A percentile compares a stretch with the other conserved stretches of the same genome.
phyloP scores from a whole-genome alignment of 371 early-diverging fungal species.

The Mucor saturninus region DNA sequence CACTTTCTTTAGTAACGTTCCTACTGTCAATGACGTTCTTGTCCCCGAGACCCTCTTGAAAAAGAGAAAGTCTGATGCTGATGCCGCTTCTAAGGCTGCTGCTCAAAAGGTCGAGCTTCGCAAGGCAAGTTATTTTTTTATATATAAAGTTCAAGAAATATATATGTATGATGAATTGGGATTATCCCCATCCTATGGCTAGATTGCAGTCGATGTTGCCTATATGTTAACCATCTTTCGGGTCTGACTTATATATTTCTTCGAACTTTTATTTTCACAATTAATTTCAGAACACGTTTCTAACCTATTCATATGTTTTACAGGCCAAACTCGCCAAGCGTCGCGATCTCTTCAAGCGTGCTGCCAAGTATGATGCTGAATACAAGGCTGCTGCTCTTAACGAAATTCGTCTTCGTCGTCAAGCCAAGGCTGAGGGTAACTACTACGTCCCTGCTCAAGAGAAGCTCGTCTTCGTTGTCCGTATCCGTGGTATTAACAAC shows the following conservation, averaged over 20 bases:
- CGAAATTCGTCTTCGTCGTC: constrained; percentile 89
- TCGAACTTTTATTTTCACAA: background rate
- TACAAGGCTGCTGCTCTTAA: constrained; percentile 89
- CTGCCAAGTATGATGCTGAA: constrained; percentile 95
- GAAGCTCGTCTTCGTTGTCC: constrained; percentile 98
- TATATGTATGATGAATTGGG: constrained; percentile 27
- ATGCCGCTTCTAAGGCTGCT: constrained; percentile 79
- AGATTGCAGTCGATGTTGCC: constrained; percentile 57
- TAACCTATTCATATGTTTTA: constrained; percentile 3
- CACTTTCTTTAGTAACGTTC: constrained; percentile 49
- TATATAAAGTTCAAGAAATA: background rate
- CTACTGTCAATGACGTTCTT: constrained; percentile 71
- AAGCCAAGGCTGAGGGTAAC: constrained; percentile 90
- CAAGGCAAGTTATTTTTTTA: constrained; percentile 59
- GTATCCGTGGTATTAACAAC: constrained; percentile 97
- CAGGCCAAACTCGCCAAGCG: constrained; percentile 85
- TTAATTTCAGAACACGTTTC: background rate
- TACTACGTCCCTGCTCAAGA: constrained; percentile 97
- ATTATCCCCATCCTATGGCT: constrained; percentile 29
- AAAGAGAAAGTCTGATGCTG: constrained; percentile 92
- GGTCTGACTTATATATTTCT: constrained; percentile 54
- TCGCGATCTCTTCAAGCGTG: constrained; percentile 96
- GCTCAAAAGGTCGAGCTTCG: constrained; percentile 62
- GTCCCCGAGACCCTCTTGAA: constrained; percentile 97
- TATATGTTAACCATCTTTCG: constrained; percentile 75